Evolutionary conservation across 768 basidiomycete species (phyloP).

Genomic region (Rickenella mellea): DNA sequence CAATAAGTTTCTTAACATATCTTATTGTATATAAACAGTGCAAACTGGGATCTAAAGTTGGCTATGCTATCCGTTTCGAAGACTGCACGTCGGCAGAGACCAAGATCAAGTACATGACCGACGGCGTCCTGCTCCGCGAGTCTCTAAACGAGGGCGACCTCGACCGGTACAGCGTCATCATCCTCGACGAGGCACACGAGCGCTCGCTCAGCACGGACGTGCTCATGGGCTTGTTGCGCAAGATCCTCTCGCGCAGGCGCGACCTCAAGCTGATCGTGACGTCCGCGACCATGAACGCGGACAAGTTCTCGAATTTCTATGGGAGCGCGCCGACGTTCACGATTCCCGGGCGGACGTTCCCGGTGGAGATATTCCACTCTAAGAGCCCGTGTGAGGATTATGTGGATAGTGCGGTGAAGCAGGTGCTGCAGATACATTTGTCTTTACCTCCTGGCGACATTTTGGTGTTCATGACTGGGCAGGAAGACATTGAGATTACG

Average conservation of each 20-base stretch:
- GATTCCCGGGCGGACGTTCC: conserved; percentile 90
- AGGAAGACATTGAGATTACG: conserved; percentile 97
- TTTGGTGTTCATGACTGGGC: conserved; percentile 98
- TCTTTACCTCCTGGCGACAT: conserved; percentile 91
- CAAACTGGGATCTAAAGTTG: conserved; percentile 83
- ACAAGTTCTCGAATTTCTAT: conserved; percentile 97
- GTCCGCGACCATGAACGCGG: conserved; percentile 99
- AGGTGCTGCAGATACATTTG: conserved; percentile 93
- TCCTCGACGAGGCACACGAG: conserved; percentile 98
- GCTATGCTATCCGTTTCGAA: conserved; percentile 97
- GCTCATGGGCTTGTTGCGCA: conserved; percentile 89
- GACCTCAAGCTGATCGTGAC: conserved; percentile 97
- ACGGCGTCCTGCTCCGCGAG: conserved; percentile 96
- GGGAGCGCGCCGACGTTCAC: conserved; percentile 93
- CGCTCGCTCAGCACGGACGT: conserved; percentile 96
- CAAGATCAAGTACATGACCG: conserved; percentile 99
- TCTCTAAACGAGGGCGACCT: conserved; percentile 98
- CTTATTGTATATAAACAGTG: conserved; percentile 44
- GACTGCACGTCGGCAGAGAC: conserved; percentile 93
- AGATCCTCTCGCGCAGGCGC: conserved; percentile 82
- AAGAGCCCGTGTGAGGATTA: conserved; percentile 99
- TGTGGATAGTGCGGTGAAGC: conserved; percentile 96
- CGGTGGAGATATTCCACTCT: conserved; percentile 91
- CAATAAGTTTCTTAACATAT: conserved; percentile 6
- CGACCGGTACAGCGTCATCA: conserved; percentile 93